phyloP scores from a whole-genome alignment of 2,329 filamentous ascomycete genomes.

The Fusarium annulatum region DNA sequence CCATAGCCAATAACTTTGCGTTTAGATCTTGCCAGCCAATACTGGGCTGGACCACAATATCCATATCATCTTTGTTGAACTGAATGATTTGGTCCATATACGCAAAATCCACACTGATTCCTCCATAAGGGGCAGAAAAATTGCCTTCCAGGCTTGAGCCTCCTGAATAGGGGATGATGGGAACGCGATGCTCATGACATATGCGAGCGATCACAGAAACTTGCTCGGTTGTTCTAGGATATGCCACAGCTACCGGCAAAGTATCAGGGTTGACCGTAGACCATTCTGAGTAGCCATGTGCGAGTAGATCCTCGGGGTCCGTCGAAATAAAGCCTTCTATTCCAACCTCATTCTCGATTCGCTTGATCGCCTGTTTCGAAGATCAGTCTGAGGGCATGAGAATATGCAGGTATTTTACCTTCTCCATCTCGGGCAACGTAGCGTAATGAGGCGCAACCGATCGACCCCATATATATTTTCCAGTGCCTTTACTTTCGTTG shows the following conservation, averaged over 20 bases:
- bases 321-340: slow-evolving; percentile 69
- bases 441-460: slow-evolving; percentile 52
- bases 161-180: slow-evolving; percentile 88
- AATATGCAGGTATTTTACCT: slow-evolving; percentile 45
- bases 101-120: slow-evolving; percentile 89
- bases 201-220: slow-evolving; percentile 71
- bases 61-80: slow-evolving; percentile 89
- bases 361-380: slow-evolving; percentile 60
- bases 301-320: slow-evolving; percentile 69
- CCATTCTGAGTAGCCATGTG: slow-evolving; percentile 76
- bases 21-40: slow-evolving; percentile 95
- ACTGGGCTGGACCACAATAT: slow-evolving; percentile 89
- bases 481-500: slow-evolving; percentile 21
- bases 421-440: slow-evolving; percentile 56
- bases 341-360: slow-evolving; percentile 62
- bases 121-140: slow-evolving; percentile 87
- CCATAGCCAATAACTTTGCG: slow-evolving; percentile 72
- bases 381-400: slow-evolving; percentile 11
- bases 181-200: slow-evolving; percentile 82
- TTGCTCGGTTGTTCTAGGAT: slow-evolving; percentile 69
- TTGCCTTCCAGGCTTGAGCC: slow-evolving; percentile 90
- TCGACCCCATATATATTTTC: slow-evolving; percentile 27
- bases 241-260: slow-evolving; percentile 72
- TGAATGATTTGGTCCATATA: slow-evolving; percentile 86
- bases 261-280: slow-evolving; percentile 69